phyloP scores from a whole-genome alignment of 2,329 filamentous ascomycete genomes.

The Colletotrichum lini region DNA sequence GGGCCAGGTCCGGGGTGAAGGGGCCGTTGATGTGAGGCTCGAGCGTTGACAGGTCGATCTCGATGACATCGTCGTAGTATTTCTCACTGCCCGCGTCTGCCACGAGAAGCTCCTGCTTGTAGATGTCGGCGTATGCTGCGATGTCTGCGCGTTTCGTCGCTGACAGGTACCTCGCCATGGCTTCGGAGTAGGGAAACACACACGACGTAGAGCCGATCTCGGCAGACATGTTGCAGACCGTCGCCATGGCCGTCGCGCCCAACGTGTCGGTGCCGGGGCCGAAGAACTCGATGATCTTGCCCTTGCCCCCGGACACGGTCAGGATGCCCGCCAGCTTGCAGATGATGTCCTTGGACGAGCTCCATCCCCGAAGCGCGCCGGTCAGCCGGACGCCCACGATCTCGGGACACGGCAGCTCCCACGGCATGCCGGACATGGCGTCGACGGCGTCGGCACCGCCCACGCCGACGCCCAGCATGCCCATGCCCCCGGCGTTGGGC shows the following conservation, averaged over 20 bases:
- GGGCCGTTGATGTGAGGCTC: constrained; percentile 55
- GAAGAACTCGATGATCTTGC: constrained; percentile 54
- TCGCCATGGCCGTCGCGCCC: constrained; percentile 54
- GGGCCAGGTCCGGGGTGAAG: constrained; percentile 53
- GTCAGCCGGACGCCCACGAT: constrained; percentile 51
- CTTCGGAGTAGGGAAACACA: constrained; percentile 53
- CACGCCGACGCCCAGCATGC: constrained; percentile 57
- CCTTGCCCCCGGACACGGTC: constrained; percentile 53
- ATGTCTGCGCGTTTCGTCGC: constrained; percentile 49
- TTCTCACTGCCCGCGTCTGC: constrained; percentile 50
- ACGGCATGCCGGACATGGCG: constrained; percentile 52
- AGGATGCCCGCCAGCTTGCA: constrained; percentile 54
- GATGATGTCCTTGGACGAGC: constrained; percentile 54
- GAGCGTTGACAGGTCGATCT: constrained; percentile 52
- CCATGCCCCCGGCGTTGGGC: constrained; percentile 54
- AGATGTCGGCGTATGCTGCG: constrained; percentile 44
- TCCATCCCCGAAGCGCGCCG: constrained; percentile 50
- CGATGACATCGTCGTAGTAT: constrained; percentile 53
- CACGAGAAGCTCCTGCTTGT: constrained; percentile 46
- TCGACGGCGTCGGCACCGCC: constrained; percentile 64
- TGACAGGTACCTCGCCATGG: constrained; percentile 51
- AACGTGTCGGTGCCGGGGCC: constrained; percentile 51
- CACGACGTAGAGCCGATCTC: constrained; percentile 55
- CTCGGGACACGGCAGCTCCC: constrained; percentile 53
- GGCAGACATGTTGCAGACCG: constrained; percentile 55